These are phyloP conservation scores for Wickerhamiella infanticola DNA, from an alignment of 1,139 yeast species.

Conservation along the genomic window DNA sequence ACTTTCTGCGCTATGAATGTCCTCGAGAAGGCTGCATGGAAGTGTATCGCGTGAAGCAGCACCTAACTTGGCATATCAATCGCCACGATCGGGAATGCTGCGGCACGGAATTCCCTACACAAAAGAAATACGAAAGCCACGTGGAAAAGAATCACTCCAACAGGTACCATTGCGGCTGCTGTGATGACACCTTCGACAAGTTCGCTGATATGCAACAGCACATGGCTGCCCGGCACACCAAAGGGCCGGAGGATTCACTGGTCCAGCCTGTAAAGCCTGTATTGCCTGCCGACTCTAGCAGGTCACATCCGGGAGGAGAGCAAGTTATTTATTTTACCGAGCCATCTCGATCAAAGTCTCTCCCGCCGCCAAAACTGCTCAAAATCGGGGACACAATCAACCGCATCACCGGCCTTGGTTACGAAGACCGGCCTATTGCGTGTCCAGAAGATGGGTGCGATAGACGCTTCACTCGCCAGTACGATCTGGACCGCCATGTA, in stretches of 20 bases:
- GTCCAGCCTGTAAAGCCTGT: background rate
- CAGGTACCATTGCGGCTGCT: slow-evolving; percentile 38
- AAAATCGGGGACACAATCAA: slow-evolving; percentile 17
- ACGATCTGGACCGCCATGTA: slow-evolving; percentile 28
- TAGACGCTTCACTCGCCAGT: slow-evolving; percentile 25
- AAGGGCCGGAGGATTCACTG: slow-evolving; percentile 14
- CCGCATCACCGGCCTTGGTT: slow-evolving; percentile 26
- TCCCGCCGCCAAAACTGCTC: background rate
- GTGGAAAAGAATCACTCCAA: slow-evolving; percentile 19
- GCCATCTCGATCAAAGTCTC: too few species aligned
- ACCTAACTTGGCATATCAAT: slow-evolving; percentile 61
- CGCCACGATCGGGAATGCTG: slow-evolving; percentile 46
- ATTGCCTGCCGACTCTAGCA: background rate
- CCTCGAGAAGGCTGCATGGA: slow-evolving; percentile 45
- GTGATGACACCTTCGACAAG: slow-evolving; percentile 50
- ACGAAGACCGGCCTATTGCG: slow-evolving; percentile 20
- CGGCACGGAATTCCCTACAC: slow-evolving; percentile 19
- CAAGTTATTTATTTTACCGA: too few species aligned
- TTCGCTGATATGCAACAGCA: slow-evolving; percentile 47
- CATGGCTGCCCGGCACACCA: slow-evolving; percentile 57
- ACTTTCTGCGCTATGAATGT: slow-evolving; percentile 54
- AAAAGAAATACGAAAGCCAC: slow-evolving; percentile 23
- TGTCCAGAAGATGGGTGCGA: slow-evolving; percentile 24
- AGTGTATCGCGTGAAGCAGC: slow-evolving; percentile 62
- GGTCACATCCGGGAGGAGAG: too few species aligned